Evolutionary conservation across 2,329 filamentous ascomycete genomes (phyloP), one percentile per base, ranked within the genome.

Genomic region (Colletotrichum abscissum): DNA sequence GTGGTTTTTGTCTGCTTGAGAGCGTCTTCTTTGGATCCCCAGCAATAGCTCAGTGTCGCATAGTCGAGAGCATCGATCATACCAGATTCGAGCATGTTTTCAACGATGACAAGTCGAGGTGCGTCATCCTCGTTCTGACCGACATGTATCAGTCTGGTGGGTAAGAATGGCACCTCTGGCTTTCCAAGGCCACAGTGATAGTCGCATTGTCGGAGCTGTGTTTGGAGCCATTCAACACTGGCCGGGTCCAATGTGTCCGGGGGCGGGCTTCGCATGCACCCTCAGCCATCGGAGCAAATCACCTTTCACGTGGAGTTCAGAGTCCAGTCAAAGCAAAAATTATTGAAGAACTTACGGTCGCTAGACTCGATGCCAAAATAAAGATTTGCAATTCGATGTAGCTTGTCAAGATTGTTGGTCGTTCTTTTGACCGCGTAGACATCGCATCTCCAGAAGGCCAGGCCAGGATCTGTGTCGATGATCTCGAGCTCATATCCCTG

Each of bases 31-130:
- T 57, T 52, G 2, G 65, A 30, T 5, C 67, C 67, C 67, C 67
- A 69, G 6, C 58, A 63, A 14, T 69, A 65, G 24, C 59, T 69
- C 7, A 69, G 35, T n/a, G 59, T n/a, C 4, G 59, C 67, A 28
- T 69, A 69, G 1, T 35, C 11, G 6, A 58, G 3, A 5, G 26
- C 19, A 9, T 56, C 14, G 1, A 24, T 4, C 22, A 7, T n/a
- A 16, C 30, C 4, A 4, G 14, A 14, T 2, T 5, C 1, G 5
- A 63, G 38, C 24, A 19, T 11, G 19, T 46, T 4, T n/a, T 67
- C n/a, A 4, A 57, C n/a, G 9, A 42, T 14, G 2, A 67, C 42
- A 6, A 67, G 65, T 8, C 65, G 65, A 22, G 65, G 42, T 5
- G 9, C 2, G 14, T 62, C 30, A 7, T 28, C 4, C 0, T 62